phyloP scores from a whole-genome alignment of 2,329 filamentous ascomycete species.

The Hymenoscyphus infarciens region DNA sequence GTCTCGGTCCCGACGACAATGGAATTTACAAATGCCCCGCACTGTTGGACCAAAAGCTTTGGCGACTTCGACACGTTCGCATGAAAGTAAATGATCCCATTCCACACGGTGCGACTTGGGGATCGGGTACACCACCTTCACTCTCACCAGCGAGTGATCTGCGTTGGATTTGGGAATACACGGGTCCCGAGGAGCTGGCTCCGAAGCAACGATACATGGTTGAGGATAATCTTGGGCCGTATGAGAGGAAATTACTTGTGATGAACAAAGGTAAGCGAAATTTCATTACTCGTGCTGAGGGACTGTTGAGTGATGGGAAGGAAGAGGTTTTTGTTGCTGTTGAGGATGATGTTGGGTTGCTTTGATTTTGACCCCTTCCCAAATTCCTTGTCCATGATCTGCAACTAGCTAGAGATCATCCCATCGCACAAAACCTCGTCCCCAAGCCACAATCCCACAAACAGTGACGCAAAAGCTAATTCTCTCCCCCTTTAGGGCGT shows the following conservation, averaged over 20 bases:
- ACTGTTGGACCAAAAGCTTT: constrained; percentile 29
- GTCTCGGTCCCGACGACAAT: constrained; percentile 37
- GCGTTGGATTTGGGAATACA: constrained; percentile 54
- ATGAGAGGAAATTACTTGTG: constrained; percentile 47
- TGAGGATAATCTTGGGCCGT: constrained; percentile 52
- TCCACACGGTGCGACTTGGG: constrained; percentile 35
- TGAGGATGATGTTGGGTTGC: too few relatives aligned
- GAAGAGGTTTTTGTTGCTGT: background rate
- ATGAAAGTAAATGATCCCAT: constrained; percentile 34
- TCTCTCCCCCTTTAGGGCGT: background rate
- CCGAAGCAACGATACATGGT: constrained; percentile 44
- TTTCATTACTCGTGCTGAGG: background rate
- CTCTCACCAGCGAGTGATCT: constrained; percentile 34
- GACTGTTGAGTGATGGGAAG: background rate
- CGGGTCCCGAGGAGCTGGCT: constrained; percentile 42
- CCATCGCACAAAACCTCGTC: background rate
- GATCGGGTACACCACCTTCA: constrained; percentile 27
- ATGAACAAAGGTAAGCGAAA: constrained; percentile 35
- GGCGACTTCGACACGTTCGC: constrained; percentile 26
- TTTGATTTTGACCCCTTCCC: background rate
- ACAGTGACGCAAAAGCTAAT: background rate
- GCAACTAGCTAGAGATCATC: background rate
- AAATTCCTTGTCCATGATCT: background rate
- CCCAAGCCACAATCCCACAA: background rate
- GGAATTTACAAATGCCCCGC: constrained; percentile 45